Conservation (phyloP, 495 filamentous ascomycete species). For the Beverwykella pulmonaria region DNA sequence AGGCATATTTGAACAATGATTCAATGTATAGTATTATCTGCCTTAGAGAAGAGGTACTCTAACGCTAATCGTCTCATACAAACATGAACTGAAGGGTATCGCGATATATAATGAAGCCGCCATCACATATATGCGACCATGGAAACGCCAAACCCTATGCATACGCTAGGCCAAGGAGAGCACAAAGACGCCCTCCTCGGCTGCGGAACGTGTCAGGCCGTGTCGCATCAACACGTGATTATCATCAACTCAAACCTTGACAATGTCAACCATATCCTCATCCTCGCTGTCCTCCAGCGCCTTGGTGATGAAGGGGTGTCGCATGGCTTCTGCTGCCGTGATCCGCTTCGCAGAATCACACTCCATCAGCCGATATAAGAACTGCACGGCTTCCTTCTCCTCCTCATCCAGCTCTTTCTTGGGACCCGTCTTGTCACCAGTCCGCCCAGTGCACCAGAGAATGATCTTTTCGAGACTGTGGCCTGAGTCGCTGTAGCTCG, state of each 20-base stretch:
- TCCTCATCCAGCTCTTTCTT: conserved; percentile 55
- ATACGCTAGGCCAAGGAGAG: neutral
- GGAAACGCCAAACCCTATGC: conserved; percentile 15
- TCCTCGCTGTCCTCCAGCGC: conserved; percentile 29
- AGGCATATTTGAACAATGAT: neutral
- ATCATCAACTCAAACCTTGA: conserved; percentile 14
- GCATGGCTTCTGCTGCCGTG: conserved; percentile 69
- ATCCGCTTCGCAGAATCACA: conserved; percentile 72
- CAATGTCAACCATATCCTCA: conserved; percentile 37
- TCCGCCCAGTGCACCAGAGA: conserved; percentile 77
- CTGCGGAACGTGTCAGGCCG: neutral
- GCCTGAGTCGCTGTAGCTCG: conserved; percentile 81
- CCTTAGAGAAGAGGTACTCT: neutral
- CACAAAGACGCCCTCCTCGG: conserved; percentile 10
- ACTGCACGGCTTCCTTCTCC: conserved; percentile 66
- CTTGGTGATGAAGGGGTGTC: conserved; percentile 65
- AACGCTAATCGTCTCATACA: conserved; percentile 19
- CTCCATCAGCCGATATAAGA: conserved; percentile 70
- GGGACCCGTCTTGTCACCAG: conserved; percentile 47
- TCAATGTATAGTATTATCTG: conserved; percentile 1
- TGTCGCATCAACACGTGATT: conserved; percentile 13
- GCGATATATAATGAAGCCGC: conserved; percentile 14
- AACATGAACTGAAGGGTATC: conserved; percentile 34
- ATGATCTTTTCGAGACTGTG: conserved; percentile 90
- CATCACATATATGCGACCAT: conserved; percentile 9